Evolutionary conservation across 345 rosid species (phyloP).

Genomic region (Hypericum perforatum): DNA sequence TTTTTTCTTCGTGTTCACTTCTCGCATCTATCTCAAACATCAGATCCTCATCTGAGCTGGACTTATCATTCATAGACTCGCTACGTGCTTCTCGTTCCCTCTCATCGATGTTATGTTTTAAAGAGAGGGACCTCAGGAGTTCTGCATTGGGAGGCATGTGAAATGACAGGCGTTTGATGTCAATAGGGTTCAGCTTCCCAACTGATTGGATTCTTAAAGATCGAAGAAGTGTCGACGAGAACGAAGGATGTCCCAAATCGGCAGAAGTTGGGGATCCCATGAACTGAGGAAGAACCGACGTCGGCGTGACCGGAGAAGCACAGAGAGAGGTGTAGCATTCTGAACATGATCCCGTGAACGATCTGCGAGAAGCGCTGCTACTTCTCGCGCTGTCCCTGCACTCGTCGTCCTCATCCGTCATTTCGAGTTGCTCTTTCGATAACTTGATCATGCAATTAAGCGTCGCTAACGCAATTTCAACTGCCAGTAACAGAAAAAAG

Average conservation of each 20-base stretch:
- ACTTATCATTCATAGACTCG: neutral
- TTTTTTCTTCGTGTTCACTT: conserved; percentile 7
- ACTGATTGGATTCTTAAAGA: conserved; percentile 54
- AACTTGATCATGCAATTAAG: conserved; percentile 49
- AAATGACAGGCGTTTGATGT: conserved; percentile 44
- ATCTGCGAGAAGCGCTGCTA: conserved; percentile 16
- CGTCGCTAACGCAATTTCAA: conserved; percentile 42
- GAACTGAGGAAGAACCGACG: conserved; percentile 36
- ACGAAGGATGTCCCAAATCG: conserved; percentile 12
- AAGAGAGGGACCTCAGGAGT: conserved; percentile 12
- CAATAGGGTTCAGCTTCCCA: conserved; percentile 63
- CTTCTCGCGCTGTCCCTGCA: conserved; percentile 19
- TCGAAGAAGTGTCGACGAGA: conserved; percentile 26
- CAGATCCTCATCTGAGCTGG: conserved; percentile 2
- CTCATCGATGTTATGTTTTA: conserved; percentile 13
- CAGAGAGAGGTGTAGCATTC: conserved; percentile 23
- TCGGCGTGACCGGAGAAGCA: conserved; percentile 42
- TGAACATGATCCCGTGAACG: conserved; percentile 28
- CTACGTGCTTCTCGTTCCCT: conserved; percentile 10
- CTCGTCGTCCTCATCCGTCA: conserved; percentile 52
- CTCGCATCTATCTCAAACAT: conserved; percentile 10
- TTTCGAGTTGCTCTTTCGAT: conserved; percentile 42
- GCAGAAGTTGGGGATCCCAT: conserved; percentile 4
- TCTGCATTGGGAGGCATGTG: conserved; percentile 35
- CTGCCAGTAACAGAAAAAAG: conserved; percentile 17